Evolutionary conservation across 192 early-diverging fungal species (phyloP).

Genomic region (Linnemannia zychae): DNA sequence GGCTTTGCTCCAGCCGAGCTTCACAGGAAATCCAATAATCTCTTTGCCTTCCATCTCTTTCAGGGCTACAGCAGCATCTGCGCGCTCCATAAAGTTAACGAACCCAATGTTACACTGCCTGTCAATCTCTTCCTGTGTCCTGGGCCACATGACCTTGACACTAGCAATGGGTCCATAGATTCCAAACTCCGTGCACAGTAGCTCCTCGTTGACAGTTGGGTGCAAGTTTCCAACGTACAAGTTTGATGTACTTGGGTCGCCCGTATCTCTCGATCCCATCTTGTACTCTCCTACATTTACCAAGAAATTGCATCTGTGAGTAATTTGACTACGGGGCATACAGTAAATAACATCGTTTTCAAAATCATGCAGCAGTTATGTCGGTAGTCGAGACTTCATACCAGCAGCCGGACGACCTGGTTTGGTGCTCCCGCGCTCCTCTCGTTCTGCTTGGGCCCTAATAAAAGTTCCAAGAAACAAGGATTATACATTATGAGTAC

Average conservation of each 20-base stretch:
- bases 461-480: background rate
- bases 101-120: slow-evolving; percentile 87
- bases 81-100: slow-evolving; percentile 90
- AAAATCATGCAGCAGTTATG: no score
- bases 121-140: slow-evolving; percentile 85
- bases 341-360: no score
- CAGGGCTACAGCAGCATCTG: slow-evolving; percentile 77
- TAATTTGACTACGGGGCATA: no score
- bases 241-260: slow-evolving; percentile 85
- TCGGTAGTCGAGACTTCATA: background rate
- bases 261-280: slow-evolving; percentile 76
- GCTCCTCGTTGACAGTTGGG: slow-evolving; percentile 77
- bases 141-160: slow-evolving; percentile 97
- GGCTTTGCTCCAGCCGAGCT: slow-evolving; percentile 89
- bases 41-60: slow-evolving; percentile 80
- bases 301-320: background rate
- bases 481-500: background rate
- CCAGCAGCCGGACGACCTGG: slow-evolving; percentile 53
- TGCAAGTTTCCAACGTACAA: slow-evolving; percentile 87
- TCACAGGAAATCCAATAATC: slow-evolving; percentile 69
- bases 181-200: slow-evolving; percentile 83
- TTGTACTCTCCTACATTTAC: slow-evolving; percentile 17
- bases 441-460: slow-evolving; percentile 77
- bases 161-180: slow-evolving; percentile 87
- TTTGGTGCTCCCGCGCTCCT: slow-evolving; percentile 59